Percentiles rank a stretch among this genome's conserved stretches.
Conservation (phyloP, 768 basidiomycete genomes). For the Boletus rufocinnamomeus region DNA sequence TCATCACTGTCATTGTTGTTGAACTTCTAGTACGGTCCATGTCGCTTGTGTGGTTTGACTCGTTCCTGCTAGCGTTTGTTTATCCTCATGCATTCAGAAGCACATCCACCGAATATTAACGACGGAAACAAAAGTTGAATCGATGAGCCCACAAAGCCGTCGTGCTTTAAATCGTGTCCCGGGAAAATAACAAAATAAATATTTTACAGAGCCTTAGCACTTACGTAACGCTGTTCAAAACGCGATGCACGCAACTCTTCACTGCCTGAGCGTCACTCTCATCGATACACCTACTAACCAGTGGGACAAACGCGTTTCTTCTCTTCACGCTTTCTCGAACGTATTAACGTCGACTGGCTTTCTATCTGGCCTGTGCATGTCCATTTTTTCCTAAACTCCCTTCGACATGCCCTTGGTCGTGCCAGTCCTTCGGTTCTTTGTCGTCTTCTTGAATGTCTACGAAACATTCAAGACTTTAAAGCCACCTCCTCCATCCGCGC, state of each 20-base stretch:
- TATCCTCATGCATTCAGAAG: not conserved
- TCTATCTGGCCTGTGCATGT: constrained; percentile 10
- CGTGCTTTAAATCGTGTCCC: not conserved
- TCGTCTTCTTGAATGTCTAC: constrained; percentile 79
- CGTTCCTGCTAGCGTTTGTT: too few species aligned
- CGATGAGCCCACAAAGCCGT: not conserved
- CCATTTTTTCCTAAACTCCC: constrained; percentile 7
- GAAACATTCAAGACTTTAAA: constrained; percentile 86
- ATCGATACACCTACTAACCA: constrained; percentile 18
- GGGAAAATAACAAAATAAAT: not conserved
- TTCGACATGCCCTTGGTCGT: constrained; percentile 64
- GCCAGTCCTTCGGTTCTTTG: constrained; percentile 63
- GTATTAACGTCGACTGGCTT: not conserved
- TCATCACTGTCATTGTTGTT: not conserved
- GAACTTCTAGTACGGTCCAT: too few species aligned
- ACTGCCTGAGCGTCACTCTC: constrained; percentile 13
- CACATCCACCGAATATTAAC: not conserved
- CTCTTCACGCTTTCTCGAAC: constrained; percentile 2
- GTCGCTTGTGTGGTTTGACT: too few species aligned
- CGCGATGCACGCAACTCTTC: constrained; percentile 10
- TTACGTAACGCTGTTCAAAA: constrained; percentile 27
- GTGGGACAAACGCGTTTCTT: constrained; percentile 11
- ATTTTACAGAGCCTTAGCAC: not conserved
- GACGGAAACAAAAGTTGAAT: not conserved
- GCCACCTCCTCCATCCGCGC: constrained; percentile 53